These are phyloP conservation scores for Strobilomyces dryophilus DNA, from an alignment of 768 basidiomycete genomes.

Conservation along the genomic window DNA sequence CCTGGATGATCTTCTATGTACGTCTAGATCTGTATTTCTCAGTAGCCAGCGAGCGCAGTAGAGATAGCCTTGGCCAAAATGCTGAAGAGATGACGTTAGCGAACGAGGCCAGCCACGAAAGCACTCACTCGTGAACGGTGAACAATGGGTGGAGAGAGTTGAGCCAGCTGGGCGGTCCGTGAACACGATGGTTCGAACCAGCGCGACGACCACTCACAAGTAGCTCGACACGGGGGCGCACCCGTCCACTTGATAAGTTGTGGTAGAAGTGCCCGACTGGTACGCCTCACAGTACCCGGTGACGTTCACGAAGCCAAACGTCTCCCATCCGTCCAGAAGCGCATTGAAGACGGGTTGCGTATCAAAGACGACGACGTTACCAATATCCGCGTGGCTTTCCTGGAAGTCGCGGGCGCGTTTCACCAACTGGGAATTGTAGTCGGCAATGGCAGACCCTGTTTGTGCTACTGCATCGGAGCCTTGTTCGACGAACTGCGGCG, in stretches of 20 bases:
- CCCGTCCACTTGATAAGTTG: constrained; percentile 50
- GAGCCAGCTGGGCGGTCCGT: constrained; percentile 43
- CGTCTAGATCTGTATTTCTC: background rate
- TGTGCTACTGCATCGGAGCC: constrained; percentile 25
- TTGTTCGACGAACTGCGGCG: constrained; percentile 48
- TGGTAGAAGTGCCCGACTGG: constrained; percentile 49
- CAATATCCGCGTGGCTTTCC: constrained; percentile 38
- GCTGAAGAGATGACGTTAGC: constrained; percentile 26
- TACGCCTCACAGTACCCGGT: constrained; percentile 60
- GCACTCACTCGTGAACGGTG: constrained; percentile 56
- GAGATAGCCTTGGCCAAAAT: constrained; percentile 50
- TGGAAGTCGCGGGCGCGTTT: constrained; percentile 38
- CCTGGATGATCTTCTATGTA: too few relatives aligned
- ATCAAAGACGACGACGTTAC: constrained; percentile 48
- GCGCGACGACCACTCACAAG: constrained; percentile 44
- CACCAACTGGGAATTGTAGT: constrained; percentile 49
- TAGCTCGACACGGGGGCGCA: constrained; percentile 64
- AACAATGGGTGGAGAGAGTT: constrained; percentile 60
- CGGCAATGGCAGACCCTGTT: constrained; percentile 35
- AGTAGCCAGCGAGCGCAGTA: constrained; percentile 38
- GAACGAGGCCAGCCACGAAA: background rate
- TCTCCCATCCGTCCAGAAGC: constrained; percentile 47
- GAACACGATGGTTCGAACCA: background rate
- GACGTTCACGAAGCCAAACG: constrained; percentile 53
- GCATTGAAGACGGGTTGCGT: constrained; percentile 56